phyloP scores from a whole-genome alignment of 2,329 filamentous ascomycete species.

The Fusarium sp. region DNA sequence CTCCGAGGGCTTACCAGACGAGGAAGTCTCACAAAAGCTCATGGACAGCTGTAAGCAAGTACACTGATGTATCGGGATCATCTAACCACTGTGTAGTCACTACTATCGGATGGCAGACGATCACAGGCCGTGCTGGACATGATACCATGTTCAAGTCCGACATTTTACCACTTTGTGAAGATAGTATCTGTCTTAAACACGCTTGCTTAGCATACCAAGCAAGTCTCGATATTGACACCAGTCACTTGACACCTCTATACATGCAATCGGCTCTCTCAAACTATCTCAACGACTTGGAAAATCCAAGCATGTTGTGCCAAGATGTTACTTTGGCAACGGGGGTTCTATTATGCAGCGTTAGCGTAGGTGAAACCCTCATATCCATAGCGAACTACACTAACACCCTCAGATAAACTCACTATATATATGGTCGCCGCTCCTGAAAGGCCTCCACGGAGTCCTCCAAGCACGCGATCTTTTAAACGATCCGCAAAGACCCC shows the following conservation, averaged over 20 bases:
- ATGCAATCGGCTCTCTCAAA: not conserved
- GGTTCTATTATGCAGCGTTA: not conserved
- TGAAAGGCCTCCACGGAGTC: not conserved
- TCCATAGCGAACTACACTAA: not conserved
- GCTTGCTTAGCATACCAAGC: not conserved
- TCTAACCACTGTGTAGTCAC: not conserved
- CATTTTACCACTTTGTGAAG: not conserved
- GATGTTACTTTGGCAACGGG: not conserved
- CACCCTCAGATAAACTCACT: not conserved
- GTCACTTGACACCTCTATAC: not conserved
- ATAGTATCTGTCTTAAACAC: not conserved
- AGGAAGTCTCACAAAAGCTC: not conserved
- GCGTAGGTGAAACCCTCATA: not conserved
- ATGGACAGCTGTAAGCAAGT: not conserved
- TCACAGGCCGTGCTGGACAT: not conserved
- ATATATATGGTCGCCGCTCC: not conserved
- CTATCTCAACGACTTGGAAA: not conserved
- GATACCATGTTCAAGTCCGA: not conserved
- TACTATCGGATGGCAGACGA: not conserved
- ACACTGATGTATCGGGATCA: rapidly evolving
- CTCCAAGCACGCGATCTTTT: not conserved
- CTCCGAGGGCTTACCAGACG: not conserved
- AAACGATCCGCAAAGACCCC: not conserved
- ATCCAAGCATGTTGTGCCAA: not conserved
- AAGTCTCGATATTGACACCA: not conserved